Conservation (phyloP, 2,329 filamentous ascomycete genomes). For the Coniochaeta pulveracea region DNA sequence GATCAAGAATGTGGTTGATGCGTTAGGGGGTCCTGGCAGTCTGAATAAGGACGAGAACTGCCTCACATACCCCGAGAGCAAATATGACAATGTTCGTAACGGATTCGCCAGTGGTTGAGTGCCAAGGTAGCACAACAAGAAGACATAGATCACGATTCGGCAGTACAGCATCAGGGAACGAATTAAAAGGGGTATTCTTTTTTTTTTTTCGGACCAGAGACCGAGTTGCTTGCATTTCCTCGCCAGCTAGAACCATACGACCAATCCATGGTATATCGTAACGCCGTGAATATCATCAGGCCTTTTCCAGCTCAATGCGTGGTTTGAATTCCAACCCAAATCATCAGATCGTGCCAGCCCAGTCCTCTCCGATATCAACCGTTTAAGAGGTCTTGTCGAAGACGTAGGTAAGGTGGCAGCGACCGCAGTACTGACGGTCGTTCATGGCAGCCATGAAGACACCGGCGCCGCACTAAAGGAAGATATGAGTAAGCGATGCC, state of each 20-base stretch:
- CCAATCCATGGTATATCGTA: constrained; percentile 20
- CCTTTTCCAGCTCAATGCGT: constrained; percentile 15
- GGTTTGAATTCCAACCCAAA: constrained; percentile 12
- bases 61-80: constrained; percentile 50
- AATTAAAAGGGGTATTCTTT: no score
- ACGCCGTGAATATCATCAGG: constrained; percentile 19
- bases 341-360: constrained; percentile 8
- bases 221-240: constrained; percentile 17
- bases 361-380: constrained; percentile 10
- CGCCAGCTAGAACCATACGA: constrained; percentile 15
- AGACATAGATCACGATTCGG: no score
- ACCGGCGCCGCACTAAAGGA: constrained; percentile 83
- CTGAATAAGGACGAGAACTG: constrained; percentile 47
- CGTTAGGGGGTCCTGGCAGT: constrained; percentile 38
- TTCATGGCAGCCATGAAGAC: constrained; percentile 99
- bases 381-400: constrained; percentile 52
- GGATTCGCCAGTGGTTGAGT: no score
- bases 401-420: constrained; percentile 63
- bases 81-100: constrained; percentile 58
- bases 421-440: constrained; percentile 94
- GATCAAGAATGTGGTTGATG: constrained; percentile 51
- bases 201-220: background rate
- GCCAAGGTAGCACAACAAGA: no score
- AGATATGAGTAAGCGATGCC: background rate
- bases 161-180: no score